Evolutionary conservation across 2,329 filamentous ascomycete genomes (phyloP).

Genomic region (Cladosporium sp.): DNA sequence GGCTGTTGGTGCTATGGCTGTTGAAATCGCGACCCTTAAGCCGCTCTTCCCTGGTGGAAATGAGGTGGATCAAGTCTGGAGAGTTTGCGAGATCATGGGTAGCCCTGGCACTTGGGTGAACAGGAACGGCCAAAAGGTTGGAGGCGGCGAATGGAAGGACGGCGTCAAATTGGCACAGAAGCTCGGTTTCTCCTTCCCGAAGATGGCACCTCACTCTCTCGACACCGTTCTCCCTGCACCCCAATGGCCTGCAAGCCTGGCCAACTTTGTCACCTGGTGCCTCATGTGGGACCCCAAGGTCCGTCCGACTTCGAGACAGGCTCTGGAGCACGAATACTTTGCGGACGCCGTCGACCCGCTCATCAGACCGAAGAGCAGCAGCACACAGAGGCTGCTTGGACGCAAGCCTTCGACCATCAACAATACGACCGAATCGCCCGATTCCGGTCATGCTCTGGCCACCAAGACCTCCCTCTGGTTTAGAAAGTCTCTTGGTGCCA

Average conservation of each 20-base stretch:
- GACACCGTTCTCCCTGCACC: conserved; percentile 86
- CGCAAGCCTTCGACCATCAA: conserved; percentile 85
- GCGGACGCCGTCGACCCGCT: conserved; percentile 85
- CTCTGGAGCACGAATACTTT: conserved; percentile 94
- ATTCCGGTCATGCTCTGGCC: conserved; percentile 55
- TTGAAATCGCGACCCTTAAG: conserved; percentile 94
- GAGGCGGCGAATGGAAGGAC: conserved; percentile 96
- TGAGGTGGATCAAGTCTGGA: conserved; percentile 98
- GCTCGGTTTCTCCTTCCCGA: conserved; percentile 96
- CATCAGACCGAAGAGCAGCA: conserved; percentile 78
- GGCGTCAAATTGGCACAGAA: conserved; percentile 89
- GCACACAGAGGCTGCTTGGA: conserved; percentile 74
- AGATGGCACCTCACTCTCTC: conserved; percentile 96
- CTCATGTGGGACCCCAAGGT: conserved; percentile 97
- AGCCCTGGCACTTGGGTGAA: conserved; percentile 98
- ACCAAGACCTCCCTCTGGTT: conserved; percentile 91
- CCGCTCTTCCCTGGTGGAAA: conserved; percentile 96
- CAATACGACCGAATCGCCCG: conserved; percentile 54
- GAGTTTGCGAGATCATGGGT: conserved; percentile 98
- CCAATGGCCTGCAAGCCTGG: conserved; percentile 84
- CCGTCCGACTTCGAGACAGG: conserved; percentile 86
- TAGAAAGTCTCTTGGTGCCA: conserved; percentile 83
- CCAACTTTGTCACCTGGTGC: conserved; percentile 96
- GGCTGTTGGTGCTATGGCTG: conserved; percentile 97
- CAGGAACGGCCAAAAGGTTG: conserved; percentile 79